Evolutionary conservation across 495 filamentous ascomycete genomes (phyloP), one percentile per base, ranked within the genome.

Genomic region (Amphirosellinia nigrospora): DNA sequence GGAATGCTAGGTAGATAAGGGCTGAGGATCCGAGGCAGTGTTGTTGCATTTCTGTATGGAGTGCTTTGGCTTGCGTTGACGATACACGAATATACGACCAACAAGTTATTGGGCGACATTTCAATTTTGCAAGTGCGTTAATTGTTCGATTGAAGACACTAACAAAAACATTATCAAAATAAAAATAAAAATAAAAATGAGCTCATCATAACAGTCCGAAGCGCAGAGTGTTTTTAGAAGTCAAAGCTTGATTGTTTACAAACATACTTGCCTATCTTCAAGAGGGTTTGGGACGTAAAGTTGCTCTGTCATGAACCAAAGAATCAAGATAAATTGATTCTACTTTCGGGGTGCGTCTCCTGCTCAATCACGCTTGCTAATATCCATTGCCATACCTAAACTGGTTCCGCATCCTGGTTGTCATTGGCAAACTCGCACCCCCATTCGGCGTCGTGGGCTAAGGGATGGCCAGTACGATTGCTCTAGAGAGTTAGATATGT

Each of bases 121-220:
- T 38, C 60, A 59, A 32, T 50, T 63, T 52, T 52, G 55, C 34
- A 32, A 48, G 55, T 64, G 30, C 60, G 30, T 36, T 70, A 11
- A 48, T 52, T 59, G 61, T 21, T 16, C 48, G 68, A 48, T 43
- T 23, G 23, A 50, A 64, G 41, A 50, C 41, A 21, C 26, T 64
- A 19, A 64, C 43, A 30, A 48, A 36, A 16, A 8, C 13, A 32
- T 21, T 16, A 16, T 39, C 21, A 21, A 41, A 60, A 62, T 62
- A 26, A 62, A 28, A 50, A 19, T 50, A n/a, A 21, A 41, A 60
- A 62, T 62, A 26, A 62, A 28, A 50, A 19, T 50, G n/a, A n/a
- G 3, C 19, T 36, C 23, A 52, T 53, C 32, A 39, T 38, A 26
- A 13, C 21, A 61, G 41, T 36, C 21, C 34, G n/a, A 41, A 41